Conservation (phyloP, 176 grass and related monocot genomes). For the Oryza glaberrima region DNA sequence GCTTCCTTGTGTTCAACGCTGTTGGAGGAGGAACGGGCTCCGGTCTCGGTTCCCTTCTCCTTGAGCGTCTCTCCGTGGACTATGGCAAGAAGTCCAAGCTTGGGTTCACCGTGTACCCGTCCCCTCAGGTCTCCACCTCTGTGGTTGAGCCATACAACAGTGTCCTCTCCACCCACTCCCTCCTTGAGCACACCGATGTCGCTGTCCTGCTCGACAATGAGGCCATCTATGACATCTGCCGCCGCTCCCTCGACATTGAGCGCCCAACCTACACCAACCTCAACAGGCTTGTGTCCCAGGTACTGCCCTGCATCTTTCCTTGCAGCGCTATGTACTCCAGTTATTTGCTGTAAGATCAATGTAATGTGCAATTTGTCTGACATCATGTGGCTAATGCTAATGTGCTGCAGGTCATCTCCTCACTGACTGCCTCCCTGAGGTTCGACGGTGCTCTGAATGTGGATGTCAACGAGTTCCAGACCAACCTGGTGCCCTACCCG, state of each 20-base stretch:
- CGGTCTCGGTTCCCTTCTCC: not conserved
- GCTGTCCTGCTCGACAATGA: not conserved
- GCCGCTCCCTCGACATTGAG: slow-evolving; percentile 3
- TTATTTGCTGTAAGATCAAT: not conserved
- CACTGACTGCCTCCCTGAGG: slow-evolving; percentile 56
- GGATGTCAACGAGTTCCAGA: slow-evolving; percentile 61
- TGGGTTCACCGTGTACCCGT: not conserved
- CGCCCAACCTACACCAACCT: slow-evolving; percentile 1
- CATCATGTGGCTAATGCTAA: not conserved
- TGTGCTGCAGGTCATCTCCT: slow-evolving; percentile 55
- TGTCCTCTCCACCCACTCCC: not conserved
- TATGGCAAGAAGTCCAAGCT: slow-evolving; percentile 8
- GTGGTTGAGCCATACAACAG: not conserved
- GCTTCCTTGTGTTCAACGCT: not conserved
- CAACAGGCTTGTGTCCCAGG: not conserved
- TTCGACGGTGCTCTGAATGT: slow-evolving; percentile 63
- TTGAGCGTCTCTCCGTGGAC: not conserved
- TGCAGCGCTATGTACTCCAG: not conserved
- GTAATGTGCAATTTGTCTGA: no score
- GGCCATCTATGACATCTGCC: slow-evolving; percentile 2
- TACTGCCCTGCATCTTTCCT: not conserved
- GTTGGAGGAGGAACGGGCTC: not conserved
- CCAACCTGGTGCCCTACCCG: slow-evolving; percentile 57
- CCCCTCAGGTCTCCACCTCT: not conserved
- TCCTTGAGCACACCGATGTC: not conserved